Percentiles rank a stretch among this genome's conserved stretches.
Evolutionary conservation across 2,329 filamentous ascomycete species (phyloP).

Genomic region (Penicillium digitatum): DNA sequence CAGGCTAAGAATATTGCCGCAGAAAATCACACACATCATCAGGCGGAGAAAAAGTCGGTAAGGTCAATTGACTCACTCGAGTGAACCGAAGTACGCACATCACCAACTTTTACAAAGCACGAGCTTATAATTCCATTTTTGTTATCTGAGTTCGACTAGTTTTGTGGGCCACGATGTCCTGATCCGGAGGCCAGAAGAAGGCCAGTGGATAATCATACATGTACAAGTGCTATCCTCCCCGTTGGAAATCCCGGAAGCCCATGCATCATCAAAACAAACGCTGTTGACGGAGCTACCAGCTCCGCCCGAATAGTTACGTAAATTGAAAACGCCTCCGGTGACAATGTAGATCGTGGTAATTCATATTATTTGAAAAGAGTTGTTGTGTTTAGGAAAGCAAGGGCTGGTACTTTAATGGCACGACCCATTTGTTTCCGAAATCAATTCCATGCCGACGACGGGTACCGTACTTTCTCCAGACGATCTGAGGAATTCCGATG

Average conservation of each 20-base stretch:
- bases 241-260: not conserved
- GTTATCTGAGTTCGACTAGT: not conserved
- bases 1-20: not conserved
- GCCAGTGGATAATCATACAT: conserved; percentile 8
- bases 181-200: not conserved
- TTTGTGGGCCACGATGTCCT: not conserved
- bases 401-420: conserved; percentile 57
- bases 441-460: conserved; percentile 78
- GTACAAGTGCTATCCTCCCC: conserved; percentile 1
- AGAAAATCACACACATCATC: not conserved
- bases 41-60: not conserved
- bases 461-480: conserved; percentile 80
- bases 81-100: not conserved
- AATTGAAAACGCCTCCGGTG: conserved; percentile 14
- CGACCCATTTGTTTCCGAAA: conserved; percentile 82
- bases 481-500: conserved; percentile 75
- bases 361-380: conserved; percentile 2
- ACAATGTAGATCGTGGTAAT: conserved; percentile 8
- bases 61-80: not conserved
- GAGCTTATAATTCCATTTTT: not conserved
- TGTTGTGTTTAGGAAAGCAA: conserved; percentile 22
- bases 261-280: conserved; percentile 9
- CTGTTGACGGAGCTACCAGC: conserved; percentile 7
- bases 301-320: not conserved
- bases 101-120: not conserved